Base-by-base conservation (phyloP, 352 stramenopile species). In the Thalassiosira hispida region DNA sequence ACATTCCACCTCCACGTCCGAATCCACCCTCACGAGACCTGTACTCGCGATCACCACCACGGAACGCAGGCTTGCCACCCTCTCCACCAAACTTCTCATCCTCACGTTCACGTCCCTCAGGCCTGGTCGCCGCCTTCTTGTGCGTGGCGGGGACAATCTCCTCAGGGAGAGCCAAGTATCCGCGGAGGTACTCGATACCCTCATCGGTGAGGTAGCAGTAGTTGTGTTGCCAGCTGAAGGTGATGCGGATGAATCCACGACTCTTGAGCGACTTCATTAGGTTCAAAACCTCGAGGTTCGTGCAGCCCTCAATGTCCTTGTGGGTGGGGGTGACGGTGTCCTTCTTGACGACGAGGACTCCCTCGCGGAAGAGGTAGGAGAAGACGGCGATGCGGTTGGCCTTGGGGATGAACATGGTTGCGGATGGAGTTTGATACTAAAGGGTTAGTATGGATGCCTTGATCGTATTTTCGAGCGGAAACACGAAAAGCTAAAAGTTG, bases 131-230 rank as follows among this genome's bases (percentile, higher is more conserved):
- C n/a, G 85, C 77, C 92, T 99, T 99, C 93, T 98, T 99, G 85
- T 99, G 95, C 70, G 97, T 99, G 51, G 95, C 95, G 71, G 97
- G 97, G 53, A 99, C 97, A 92, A 99, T 99, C 91, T 99, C 97
- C 46, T 96, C 93, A 64, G 98, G 97, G 57, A 99, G 90, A 85
- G 98, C 96, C 70, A 99, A 87, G 93, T 99, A 99, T 71, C 96
- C 93, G 72, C 97, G 94, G 4, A 99, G 94, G 94, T 99, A 99
- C 81, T 99, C 96, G 84, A 99, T 98, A 79, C 98, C 98, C 84
- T 98, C 97, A 82, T 97, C 96, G 52, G 97, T 99, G 57, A 99
- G 93, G 94, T 98, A 99, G 93, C 96, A 99, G 96, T 99, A 99
- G 90, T 98, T 98, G 92, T 98, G 98, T 91, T 99, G 97, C 98